These are phyloP conservation scores for Coprinopsis marcescibilis DNA, from an alignment of 768 basidiomycete species.

Conservation along the genomic window DNA sequence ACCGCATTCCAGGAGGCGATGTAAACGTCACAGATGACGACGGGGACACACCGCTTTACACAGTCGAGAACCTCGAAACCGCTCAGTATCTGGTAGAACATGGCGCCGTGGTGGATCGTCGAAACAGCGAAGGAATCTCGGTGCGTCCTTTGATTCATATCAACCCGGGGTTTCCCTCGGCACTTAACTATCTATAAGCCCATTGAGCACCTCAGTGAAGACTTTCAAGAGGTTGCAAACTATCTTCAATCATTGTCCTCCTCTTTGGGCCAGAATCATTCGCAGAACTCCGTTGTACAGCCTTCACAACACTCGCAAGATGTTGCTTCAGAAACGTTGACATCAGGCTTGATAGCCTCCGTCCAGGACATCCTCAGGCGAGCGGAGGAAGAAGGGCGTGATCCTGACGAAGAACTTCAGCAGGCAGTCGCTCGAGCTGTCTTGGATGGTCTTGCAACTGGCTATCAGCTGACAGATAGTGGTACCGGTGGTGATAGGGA, in stretches of 20 bases:
- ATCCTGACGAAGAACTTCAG: conserved; percentile 64
- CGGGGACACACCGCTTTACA: conserved; percentile 89
- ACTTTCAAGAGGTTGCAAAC: conserved; percentile 61
- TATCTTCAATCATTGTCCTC: conserved; percentile 46
- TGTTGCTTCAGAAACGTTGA: conserved; percentile 61
- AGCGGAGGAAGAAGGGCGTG: conserved; percentile 49
- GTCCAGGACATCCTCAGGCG: conserved; percentile 61
- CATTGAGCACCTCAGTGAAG: conserved; percentile 61
- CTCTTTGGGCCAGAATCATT: conserved; percentile 19
- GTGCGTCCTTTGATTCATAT: conserved; percentile 39
- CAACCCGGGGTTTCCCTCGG: not conserved
- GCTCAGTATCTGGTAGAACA: conserved; percentile 75
- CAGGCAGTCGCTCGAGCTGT: conserved; percentile 60
- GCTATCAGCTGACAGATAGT: conserved; percentile 41
- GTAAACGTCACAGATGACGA: conserved; percentile 83
- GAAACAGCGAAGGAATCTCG: conserved; percentile 69
- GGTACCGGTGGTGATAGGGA: conserved; percentile 17
- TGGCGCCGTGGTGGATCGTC: conserved; percentile 59
- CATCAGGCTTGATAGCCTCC: conserved; percentile 57
- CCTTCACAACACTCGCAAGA: conserved; percentile 69
- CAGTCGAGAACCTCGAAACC: conserved; percentile 75
- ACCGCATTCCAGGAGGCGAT: conserved; percentile 57
- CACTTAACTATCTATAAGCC: conserved; percentile 39
- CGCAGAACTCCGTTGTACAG: conserved; percentile 13
- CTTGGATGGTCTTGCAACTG: conserved; percentile 57